Base-by-base conservation (phyloP, 2,329 filamentous ascomycete genomes). In the Botrytis elliptica region DNA sequence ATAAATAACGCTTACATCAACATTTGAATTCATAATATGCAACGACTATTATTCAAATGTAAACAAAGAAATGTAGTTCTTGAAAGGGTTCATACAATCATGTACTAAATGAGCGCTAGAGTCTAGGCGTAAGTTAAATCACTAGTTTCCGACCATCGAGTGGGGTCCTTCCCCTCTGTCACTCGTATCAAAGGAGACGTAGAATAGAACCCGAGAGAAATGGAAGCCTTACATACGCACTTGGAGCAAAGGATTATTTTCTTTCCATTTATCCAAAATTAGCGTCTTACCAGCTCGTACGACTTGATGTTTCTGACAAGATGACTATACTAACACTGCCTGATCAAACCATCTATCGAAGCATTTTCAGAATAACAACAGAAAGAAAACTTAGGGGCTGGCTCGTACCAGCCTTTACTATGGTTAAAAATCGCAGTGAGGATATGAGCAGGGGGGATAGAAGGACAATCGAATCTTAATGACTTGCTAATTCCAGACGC, bases 121-220 rank as follows among this genome's bases (percentile, higher is more conserved):
- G 25, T 25, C 49, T n/a, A n/a, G 49, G 49, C 22, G 2, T 4
- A 25, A 22, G 38, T 22, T 63, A n/a, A n/a, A 20, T 22, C 4
- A n/a, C 60, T 18, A 63, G 36, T n/a, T 63, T 40, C 38, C 36
- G 25, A 40, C 1, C 12, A n/a, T 22, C 25, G 18, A 18, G n/a
- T 29, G 14, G 14, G 25, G 14, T 16, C 14, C 25, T 16, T 25
- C 22, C 36, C n/a, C 22, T n/a, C 10, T n/a, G 36, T 42, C 4
- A 18, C n/a, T 2, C 36, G 9, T 10, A 42, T 9, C 10, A n/a
- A 42, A 14, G 8, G 0, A 42, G 9, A 1, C 22, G 2, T 0
- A 18, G 38, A 25, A 40, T n/a, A 4, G 3, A 16, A n/a, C 2
- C 12, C 1, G 14, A 14, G 36, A 38, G 8, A 16, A 38, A 40